Evolutionary conservation across 129 eudicot genomes (phyloP).

Genomic region (Lactuca saligna): DNA sequence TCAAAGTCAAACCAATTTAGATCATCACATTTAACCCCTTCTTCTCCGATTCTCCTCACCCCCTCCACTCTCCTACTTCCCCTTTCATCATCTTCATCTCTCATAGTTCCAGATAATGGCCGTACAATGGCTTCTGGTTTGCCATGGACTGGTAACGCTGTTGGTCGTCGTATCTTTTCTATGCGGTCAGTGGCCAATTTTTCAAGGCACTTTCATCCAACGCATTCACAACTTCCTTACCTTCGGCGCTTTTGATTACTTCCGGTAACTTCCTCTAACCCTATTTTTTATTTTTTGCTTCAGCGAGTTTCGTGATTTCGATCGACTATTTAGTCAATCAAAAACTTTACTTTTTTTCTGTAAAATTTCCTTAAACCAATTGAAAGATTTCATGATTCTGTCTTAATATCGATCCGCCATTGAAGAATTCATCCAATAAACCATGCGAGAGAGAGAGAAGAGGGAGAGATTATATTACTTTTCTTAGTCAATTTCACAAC

Average conservation of each 20-base stretch:
- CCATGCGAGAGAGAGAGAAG: background rate
- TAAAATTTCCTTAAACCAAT: background rate
- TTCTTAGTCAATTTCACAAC: background rate
- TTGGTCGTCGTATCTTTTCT: conserved; percentile 73
- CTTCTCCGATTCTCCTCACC: background rate
- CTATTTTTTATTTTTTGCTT: background rate
- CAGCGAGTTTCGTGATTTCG: background rate
- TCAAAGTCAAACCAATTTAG: conserved; percentile 21
- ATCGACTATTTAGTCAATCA: background rate
- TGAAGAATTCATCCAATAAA: background rate
- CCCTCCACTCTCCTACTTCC: background rate
- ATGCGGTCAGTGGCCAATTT: conserved; percentile 97
- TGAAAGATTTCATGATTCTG: background rate
- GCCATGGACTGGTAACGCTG: conserved; percentile 74
- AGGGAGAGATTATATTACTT: background rate
- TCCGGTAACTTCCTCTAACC: conserved; percentile 42
- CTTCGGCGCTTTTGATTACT: conserved; percentile 81
- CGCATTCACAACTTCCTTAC: conserved; percentile 66
- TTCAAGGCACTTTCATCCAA: conserved; percentile 78
- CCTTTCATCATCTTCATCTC: conserved; percentile 4
- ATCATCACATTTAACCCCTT: background rate
- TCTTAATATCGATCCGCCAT: background rate
- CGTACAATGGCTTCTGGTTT: conserved; percentile 73
- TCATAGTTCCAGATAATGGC: conserved; percentile 39
- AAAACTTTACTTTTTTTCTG: background rate